These are phyloP conservation scores for Hydrangea macrophylla DNA, from an alignment of 148 eudicot genomes.

Conservation along the genomic window DNA sequence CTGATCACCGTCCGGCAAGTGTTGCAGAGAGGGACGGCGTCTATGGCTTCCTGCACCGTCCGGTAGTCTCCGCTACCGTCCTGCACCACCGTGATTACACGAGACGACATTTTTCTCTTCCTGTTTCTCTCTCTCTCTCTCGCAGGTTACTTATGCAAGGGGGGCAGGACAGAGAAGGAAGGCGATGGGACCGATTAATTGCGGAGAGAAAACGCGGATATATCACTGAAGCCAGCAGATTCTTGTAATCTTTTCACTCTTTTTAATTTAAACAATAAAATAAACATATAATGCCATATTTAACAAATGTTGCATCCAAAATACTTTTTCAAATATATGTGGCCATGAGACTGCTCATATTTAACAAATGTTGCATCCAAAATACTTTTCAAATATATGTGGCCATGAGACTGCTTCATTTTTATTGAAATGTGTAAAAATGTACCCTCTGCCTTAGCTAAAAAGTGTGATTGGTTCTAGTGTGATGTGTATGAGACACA, in stretches of 20 bases:
- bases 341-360: no score
- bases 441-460: no score
- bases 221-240: not conserved
- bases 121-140: constrained; percentile 7
- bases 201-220: not conserved
- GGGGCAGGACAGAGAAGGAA: not conserved
- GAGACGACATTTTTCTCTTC: constrained; percentile 20
- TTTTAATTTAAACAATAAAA: no score
- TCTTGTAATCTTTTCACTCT: not conserved
- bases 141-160: not conserved
- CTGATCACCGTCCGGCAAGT: constrained; percentile 72
- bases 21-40: constrained; percentile 77
- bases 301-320: no score
- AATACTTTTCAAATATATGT: no score
- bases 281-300: no score
- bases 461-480: no score
- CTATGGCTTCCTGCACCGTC: constrained; percentile 81
- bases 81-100: constrained; percentile 50
- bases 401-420: no score
- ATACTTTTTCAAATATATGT: no score
- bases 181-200: not conserved
- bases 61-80: constrained; percentile 59
- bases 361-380: no score
- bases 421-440: no score
- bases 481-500: no score